A percentile compares a stretch with the other conserved stretches of the same genome.
These are phyloP conservation scores for Trichosporon sp. DNA, from an alignment of 1,284 basidiomycete genomes.

Conservation along the genomic window DNA sequence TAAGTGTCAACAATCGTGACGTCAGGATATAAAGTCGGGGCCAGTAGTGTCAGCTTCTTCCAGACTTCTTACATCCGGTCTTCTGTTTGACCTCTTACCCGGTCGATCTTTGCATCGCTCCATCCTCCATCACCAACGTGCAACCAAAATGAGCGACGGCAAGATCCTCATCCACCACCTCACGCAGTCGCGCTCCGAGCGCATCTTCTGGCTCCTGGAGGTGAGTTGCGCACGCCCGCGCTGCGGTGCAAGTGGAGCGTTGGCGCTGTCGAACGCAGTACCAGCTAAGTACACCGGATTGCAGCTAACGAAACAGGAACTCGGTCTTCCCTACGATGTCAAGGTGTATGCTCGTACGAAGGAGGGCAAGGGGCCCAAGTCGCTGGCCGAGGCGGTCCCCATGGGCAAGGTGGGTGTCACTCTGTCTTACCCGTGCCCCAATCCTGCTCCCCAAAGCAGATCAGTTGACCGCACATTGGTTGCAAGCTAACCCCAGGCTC, in stretches of 20 bases:
- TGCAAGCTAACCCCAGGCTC: conserved; percentile 32
- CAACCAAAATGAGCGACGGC: background rate
- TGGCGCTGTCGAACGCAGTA: too few relatives aligned
- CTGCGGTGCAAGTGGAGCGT: too few relatives aligned
- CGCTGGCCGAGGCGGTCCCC: conserved; percentile 30
- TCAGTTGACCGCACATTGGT: too few relatives aligned
- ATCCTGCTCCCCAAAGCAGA: too few relatives aligned
- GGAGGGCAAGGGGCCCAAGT: conserved; percentile 19
- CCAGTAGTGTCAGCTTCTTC: background rate
- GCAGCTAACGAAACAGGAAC: conserved; percentile 33
- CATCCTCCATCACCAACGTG: background rate
- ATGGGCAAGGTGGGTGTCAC: conserved; percentile 41
- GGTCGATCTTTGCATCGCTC: background rate
- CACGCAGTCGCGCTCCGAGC: conserved; percentile 45
- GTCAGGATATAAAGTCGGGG: background rate
- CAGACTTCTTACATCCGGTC: background rate
- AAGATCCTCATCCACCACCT: conserved; percentile 51
- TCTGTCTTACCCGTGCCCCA: too few relatives aligned
- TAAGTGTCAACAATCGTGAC: conserved; percentile 10
- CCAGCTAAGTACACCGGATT: background rate
- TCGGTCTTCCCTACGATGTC: conserved; percentile 44
- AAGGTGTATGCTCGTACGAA: conserved; percentile 42
- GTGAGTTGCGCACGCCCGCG: conserved; percentile 33
- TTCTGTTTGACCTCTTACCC: background rate
- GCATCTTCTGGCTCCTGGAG: conserved; percentile 41